Conservation (phyloP, 2,329 filamentous ascomycete species). For the Lecanoromycetidae sp. region DNA sequence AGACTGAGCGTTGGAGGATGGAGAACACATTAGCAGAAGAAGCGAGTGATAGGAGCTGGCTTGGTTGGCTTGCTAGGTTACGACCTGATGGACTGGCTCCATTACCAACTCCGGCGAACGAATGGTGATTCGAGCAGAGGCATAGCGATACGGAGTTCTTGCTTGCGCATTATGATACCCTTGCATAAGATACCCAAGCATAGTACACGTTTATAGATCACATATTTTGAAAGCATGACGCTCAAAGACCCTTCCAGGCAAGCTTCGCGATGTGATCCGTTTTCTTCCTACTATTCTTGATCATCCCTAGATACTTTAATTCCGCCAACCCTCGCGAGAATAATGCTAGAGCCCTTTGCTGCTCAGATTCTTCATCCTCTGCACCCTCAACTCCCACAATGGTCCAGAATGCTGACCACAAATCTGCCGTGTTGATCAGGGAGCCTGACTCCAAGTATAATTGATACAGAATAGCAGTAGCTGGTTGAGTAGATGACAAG, state of each 20-base stretch:
- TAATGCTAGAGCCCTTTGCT: constrained; percentile 44
- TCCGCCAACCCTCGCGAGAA: constrained; percentile 84
- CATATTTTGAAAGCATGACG: background rate
- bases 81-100: constrained; percentile 5
- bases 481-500: constrained; percentile 42
- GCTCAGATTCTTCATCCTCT: constrained; percentile 33
- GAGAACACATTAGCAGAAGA: constrained; percentile 6
- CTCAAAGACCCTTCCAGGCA: constrained; percentile 60
- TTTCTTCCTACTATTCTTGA: constrained; percentile 84
- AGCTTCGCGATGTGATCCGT: constrained; percentile 83
- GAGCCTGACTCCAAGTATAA: constrained; percentile 51
- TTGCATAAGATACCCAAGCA: background rate
- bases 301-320: constrained; percentile 69
- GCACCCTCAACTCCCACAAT: constrained; percentile 34
- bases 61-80: constrained; percentile 1
- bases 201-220: background rate
- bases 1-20: constrained; percentile 3
- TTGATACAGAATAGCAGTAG: constrained; percentile 49
- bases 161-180: constrained; percentile 1
- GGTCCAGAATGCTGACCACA: constrained; percentile 49
- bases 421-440: constrained; percentile 48
- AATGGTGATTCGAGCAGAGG: too few relatives aligned
- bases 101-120: too few relatives aligned
- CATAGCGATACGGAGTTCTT: background rate
- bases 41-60: background rate